Conservation (phyloP, 495 filamentous ascomycete genomes). For the Sporormia fimetaria region DNA sequence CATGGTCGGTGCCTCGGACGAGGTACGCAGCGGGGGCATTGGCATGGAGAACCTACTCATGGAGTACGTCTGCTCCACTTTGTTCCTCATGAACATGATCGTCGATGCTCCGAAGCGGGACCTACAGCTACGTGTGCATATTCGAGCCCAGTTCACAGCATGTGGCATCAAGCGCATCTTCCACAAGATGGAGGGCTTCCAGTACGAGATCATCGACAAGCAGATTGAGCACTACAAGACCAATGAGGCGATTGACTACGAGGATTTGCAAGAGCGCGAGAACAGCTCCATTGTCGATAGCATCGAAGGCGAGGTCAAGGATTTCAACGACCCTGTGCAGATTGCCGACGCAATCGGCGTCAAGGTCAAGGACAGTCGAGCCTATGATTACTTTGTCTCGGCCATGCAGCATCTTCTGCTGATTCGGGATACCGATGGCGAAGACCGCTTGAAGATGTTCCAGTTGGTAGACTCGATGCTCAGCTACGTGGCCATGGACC, state of each 20-base stretch:
- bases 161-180: slow-evolving; percentile 92
- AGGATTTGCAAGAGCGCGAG: slow-evolving; percentile 89
- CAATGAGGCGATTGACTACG: slow-evolving; percentile 95
- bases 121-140: slow-evolving; percentile 82
- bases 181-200: slow-evolving; percentile 95
- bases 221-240: slow-evolving; percentile 88
- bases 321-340: slow-evolving; percentile 84
- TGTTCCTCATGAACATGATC: slow-evolving; percentile 94
- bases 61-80: slow-evolving; percentile 94
- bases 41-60: slow-evolving; percentile 98
- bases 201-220: slow-evolving; percentile 97
- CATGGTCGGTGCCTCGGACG: slow-evolving; percentile 91
- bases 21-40: slow-evolving; percentile 91
- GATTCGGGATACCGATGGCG: slow-evolving; percentile 83
- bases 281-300: slow-evolving; percentile 80
- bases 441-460: slow-evolving; percentile 91
- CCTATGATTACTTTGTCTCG: slow-evolving; percentile 92
- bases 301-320: slow-evolving; percentile 82
- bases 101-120: slow-evolving; percentile 84
- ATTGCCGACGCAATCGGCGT: slow-evolving; percentile 89
- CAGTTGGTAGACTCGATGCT: slow-evolving; percentile 97
- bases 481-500: slow-evolving; percentile 97
- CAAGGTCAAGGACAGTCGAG: slow-evolving; percentile 68
- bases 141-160: slow-evolving; percentile 89
- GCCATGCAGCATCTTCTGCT: slow-evolving; percentile 90